These are phyloP conservation scores for Amylostereum chailletii DNA, from an alignment of 1,284 basidiomycete genomes.

Conservation along the genomic window DNA sequence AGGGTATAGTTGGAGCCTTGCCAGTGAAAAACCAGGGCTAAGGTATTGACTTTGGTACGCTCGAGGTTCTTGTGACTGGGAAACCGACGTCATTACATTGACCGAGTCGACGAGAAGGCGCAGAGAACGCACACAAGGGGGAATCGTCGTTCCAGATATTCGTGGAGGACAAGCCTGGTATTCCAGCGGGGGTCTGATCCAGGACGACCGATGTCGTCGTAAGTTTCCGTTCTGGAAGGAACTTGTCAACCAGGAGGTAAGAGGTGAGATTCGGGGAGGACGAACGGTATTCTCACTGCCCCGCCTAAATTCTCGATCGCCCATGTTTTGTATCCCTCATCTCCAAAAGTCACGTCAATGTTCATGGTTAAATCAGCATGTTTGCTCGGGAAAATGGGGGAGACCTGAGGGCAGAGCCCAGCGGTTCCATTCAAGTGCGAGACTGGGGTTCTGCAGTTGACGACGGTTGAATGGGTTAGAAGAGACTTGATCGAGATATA, in stretches of 20 bases:
- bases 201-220: conserved; percentile 32
- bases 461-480: background rate
- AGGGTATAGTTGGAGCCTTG: conserved; percentile 48
- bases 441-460: background rate
- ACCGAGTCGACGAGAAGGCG: background rate
- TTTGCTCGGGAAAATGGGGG: background rate
- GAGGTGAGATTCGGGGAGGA: background rate
- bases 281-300: background rate
- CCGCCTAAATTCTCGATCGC: background rate
- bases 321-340: background rate
- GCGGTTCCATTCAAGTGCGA: background rate
- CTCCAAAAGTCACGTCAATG: background rate
- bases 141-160: conserved; percentile 35
- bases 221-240: conserved; percentile 15
- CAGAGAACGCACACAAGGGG: conserved; percentile 33
- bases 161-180: conserved; percentile 39
- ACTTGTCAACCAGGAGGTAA: no score
- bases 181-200: conserved; percentile 45
- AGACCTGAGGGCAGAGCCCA: background rate
- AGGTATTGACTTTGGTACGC: conserved; percentile 52
- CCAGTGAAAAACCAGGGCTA: conserved; percentile 66
- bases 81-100: background rate
- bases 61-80: conserved; percentile 44
- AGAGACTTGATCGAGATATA: background rate
- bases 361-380: background rate